These are phyloP conservation scores for Alternaria gansuensis DNA, from an alignment of 2,329 filamentous ascomycete genomes.

Conservation along the genomic window DNA sequence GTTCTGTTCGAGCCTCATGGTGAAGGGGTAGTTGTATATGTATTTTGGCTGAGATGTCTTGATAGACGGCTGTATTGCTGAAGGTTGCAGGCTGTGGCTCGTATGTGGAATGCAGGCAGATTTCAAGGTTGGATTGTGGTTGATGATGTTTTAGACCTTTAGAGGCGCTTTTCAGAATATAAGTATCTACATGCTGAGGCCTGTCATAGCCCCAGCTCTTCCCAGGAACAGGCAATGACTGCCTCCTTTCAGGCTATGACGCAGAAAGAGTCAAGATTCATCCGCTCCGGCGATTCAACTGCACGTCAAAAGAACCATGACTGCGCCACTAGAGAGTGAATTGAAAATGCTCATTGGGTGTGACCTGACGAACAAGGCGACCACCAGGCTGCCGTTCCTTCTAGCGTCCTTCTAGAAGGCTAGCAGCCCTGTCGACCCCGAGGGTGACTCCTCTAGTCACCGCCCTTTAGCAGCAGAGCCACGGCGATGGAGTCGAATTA, in stretches of 20 bases:
- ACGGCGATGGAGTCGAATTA: constrained; percentile 31
- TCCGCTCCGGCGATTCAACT: constrained; percentile 30
- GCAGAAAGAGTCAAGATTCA: constrained; percentile 28
- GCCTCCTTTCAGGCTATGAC: constrained; percentile 48
- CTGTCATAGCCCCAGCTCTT: constrained; percentile 31
- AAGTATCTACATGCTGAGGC: constrained; percentile 36
- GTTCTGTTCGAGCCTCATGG: constrained; percentile 28
- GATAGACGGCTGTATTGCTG: constrained; percentile 23
- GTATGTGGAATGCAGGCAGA: constrained; percentile 21
- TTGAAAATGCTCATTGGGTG: constrained; percentile 32
- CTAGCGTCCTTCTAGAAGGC: constrained; percentile 40
- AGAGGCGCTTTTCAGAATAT: constrained; percentile 27
- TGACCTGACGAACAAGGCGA: constrained; percentile 38
- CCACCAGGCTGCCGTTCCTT: constrained; percentile 39
- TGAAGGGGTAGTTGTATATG: constrained; percentile 20
- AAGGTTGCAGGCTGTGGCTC: constrained; percentile 24
- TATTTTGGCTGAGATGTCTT: constrained; percentile 3
- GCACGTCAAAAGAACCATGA: constrained; percentile 23
- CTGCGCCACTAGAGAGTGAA: constrained; percentile 39
- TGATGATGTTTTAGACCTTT: constrained; percentile 19
- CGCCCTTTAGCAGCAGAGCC: constrained; percentile 39
- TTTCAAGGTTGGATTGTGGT: constrained; percentile 21
- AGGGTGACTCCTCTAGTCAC: constrained; percentile 45
- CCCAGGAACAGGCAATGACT: constrained; percentile 40
- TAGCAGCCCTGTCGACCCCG: constrained; percentile 23